Conservation (phyloP, 2,329 filamentous ascomycete species). For the Alternaria metachromatica region DNA sequence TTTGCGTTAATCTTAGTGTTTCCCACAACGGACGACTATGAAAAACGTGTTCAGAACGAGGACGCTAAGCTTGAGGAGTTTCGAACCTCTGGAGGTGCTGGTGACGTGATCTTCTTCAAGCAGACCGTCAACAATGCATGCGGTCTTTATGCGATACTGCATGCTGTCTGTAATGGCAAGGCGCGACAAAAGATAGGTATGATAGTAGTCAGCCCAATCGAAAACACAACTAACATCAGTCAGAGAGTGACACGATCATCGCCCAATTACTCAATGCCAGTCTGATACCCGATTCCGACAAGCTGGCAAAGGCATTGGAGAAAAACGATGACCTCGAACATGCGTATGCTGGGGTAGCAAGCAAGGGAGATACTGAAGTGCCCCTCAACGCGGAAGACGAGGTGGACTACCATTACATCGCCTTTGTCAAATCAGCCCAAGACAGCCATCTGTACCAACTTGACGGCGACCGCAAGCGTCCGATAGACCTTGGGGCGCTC, state of each 20-base stretch:
- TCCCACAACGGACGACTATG: constrained; percentile 79
- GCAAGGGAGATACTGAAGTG: constrained; percentile 33
- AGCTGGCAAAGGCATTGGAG: constrained; percentile 30
- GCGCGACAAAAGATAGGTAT: constrained; percentile 67
- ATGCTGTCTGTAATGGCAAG: constrained; percentile 79
- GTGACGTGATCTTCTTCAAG: constrained; percentile 86
- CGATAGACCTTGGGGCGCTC: constrained; percentile 37
- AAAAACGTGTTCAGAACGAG: constrained; percentile 74
- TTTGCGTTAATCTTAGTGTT: constrained; percentile 91
- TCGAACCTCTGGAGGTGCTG: constrained; percentile 64
- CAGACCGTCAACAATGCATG: constrained; percentile 96
- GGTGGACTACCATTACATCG: constrained; percentile 45
- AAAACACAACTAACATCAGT: too few species aligned
- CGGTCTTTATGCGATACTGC: constrained; percentile 85
- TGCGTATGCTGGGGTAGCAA: constrained; percentile 34
- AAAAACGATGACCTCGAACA: constrained; percentile 29
- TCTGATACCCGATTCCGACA: constrained; percentile 13
- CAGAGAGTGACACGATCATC: constrained; percentile 23
- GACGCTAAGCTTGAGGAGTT: constrained; percentile 69
- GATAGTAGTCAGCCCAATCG: constrained; percentile 9
- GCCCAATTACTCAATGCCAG: constrained; percentile 16
- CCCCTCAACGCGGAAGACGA: constrained; percentile 39
- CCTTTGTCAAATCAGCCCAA: constrained; percentile 39
- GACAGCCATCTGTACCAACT: constrained; percentile 36
- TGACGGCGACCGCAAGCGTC: constrained; percentile 41